phyloP scores from a whole-genome alignment of 768 basidiomycete genomes.

The Suillus variegatus region DNA sequence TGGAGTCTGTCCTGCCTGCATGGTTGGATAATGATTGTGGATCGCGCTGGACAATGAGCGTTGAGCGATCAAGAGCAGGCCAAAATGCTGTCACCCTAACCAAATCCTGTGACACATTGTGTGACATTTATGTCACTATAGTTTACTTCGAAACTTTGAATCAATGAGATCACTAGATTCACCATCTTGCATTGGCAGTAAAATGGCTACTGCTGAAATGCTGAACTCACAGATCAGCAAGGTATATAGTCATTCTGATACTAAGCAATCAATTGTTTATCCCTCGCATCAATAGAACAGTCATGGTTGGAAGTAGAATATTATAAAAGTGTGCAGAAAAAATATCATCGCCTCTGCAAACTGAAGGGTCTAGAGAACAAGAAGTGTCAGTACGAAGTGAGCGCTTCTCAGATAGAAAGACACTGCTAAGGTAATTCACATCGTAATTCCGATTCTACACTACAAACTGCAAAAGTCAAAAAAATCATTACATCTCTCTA shows the following conservation, averaged over 20 bases:
- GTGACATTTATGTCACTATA: not conserved
- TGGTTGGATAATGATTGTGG: constrained; percentile 11
- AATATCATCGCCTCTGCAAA: not conserved
- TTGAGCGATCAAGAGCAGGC: not conserved
- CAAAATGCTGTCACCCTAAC: not conserved
- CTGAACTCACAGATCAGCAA: not conserved
- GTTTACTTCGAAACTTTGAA: too few species aligned
- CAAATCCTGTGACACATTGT: not conserved
- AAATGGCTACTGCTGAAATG: not conserved
- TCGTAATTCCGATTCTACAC: not conserved
- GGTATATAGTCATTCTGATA: not conserved
- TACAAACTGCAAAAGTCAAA: not conserved
- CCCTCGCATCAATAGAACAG: constrained; percentile 1
- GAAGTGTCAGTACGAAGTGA: not conserved
- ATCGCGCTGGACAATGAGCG: not conserved
- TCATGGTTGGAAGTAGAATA: not conserved
- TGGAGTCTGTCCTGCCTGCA: constrained; percentile 60
- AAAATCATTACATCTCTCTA: not conserved
- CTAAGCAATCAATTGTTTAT: not conserved
- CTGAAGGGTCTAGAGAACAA: not conserved
- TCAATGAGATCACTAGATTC: too few species aligned
- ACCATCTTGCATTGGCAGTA: too few species aligned
- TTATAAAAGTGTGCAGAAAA: not conserved
- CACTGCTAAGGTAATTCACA: not conserved
- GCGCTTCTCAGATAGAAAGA: not conserved